Evolutionary conservation across 352 stramenopile genomes (phyloP).

Genomic region (Pythium grandisporangium): DNA sequence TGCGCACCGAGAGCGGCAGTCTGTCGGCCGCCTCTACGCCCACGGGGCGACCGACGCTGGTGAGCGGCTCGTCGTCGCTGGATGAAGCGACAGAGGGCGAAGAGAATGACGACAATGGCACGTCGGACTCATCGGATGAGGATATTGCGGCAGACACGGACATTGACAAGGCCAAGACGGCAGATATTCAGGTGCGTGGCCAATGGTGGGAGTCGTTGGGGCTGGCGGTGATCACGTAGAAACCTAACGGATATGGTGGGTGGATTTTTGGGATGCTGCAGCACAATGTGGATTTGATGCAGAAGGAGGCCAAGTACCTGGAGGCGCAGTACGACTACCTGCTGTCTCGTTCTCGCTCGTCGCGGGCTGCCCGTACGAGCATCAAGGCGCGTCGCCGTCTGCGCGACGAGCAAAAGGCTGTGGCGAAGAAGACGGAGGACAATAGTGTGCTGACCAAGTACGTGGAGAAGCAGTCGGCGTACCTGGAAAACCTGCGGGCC

Average conservation of each 20-base stretch:
- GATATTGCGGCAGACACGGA: conserved; percentile 5
- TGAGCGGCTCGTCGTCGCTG: conserved; percentile 17
- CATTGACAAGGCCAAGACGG: conserved; percentile 2
- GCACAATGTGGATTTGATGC: conserved; percentile 45
- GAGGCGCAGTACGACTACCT: conserved; percentile 59
- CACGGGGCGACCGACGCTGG: too few species aligned
- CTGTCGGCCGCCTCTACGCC: too few species aligned
- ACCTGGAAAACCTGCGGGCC: conserved; percentile 69
- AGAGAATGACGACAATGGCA: conserved; percentile 5
- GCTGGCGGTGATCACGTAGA: too few species aligned
- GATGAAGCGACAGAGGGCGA: conserved; percentile 24
- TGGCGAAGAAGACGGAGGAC: conserved; percentile 33
- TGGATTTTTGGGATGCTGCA: too few species aligned
- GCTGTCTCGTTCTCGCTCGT: conserved; percentile 22
- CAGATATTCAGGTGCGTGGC: conserved; percentile 7
- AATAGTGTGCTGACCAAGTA: conserved; percentile 45
- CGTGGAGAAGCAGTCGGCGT: conserved; percentile 56
- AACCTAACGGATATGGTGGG: too few species aligned
- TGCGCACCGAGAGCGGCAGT: too few species aligned
- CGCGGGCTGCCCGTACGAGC: conserved; percentile 6
- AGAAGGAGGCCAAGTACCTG: conserved; percentile 67
- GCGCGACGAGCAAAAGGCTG: conserved; percentile 23
- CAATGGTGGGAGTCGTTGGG: too few species aligned
- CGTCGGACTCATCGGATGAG: too few species aligned
- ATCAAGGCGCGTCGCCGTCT: conserved; percentile 41